These are phyloP conservation scores for Claviceps pazoutovae DNA, from an alignment of 2,329 filamentous ascomycete species.

Conservation along the genomic window DNA sequence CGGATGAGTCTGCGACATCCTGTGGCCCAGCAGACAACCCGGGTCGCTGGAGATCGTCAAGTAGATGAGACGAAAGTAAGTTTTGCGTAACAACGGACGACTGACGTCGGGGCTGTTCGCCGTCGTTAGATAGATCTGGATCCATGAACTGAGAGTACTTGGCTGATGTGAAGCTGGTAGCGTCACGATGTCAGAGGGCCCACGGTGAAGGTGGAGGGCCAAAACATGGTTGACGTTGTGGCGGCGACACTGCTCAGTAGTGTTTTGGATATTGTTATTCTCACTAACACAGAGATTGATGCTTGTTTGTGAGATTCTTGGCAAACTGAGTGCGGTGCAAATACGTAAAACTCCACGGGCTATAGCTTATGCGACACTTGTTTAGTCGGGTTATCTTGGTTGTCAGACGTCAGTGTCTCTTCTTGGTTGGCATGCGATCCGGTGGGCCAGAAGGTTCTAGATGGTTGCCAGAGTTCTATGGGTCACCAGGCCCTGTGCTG, in stretches of 20 bases:
- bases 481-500: too few relatives aligned
- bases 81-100: slow-evolving; percentile 59
- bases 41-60: background rate
- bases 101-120: slow-evolving; percentile 13
- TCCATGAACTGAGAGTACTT: slow-evolving; percentile 14
- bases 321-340: too few relatives aligned
- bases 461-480: too few relatives aligned
- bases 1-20: slow-evolving; percentile 2
- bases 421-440: too few relatives aligned
- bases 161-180: background rate
- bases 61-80: slow-evolving; percentile 21
- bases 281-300: too few relatives aligned
- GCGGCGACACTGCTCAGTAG: background rate
- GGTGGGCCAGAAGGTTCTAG: too few relatives aligned
- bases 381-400: too few relatives aligned
- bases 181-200: slow-evolving; percentile 3
- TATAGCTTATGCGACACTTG: too few relatives aligned
- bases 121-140: slow-evolving; percentile 13
- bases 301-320: too few relatives aligned
- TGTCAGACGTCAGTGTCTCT: too few relatives aligned
- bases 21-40: background rate
- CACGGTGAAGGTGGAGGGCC: background rate
- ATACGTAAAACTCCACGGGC: too few relatives aligned
- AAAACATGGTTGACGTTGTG: background rate
- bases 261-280: too few relatives aligned